Base-by-base conservation (phyloP, 2,329 filamentous ascomycete species). In the Claviceps humidiphila region DNA sequence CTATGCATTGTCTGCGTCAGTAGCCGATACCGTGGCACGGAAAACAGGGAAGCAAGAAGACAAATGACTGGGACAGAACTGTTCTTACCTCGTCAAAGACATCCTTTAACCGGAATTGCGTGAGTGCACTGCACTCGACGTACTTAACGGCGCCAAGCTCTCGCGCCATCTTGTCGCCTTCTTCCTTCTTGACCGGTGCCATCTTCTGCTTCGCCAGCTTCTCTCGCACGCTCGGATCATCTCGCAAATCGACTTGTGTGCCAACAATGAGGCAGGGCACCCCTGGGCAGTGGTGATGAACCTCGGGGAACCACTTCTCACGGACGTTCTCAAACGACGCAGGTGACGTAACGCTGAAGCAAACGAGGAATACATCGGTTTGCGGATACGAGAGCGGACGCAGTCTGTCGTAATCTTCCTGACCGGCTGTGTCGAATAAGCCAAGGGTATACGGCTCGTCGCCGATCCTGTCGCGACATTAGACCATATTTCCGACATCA, bases 321-420 rank as follows among this genome's bases (percentile, higher is more conserved):
- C 90, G 84, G 50, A 97, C 93, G 85, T 98, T 98, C 70, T 98
- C 93, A 70, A 98, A 98, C 7, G 90, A 96, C 42, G 93, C 90
- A 42, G 91, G 93, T 46, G 91, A 96, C 53, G 90, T 96, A 65
- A 98, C 90, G 66, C 89, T 95, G 72, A 97, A 98, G 77, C 93
- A 98, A 62, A 98, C 90, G 55, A 98, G 85, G 75, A 98, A 97
- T 59, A 97, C 93, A 66, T 97, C 93, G 62, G 93, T 97, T 74
- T 97, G 93, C 1, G 93, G 93, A 69, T 98, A 98, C 57, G 93
- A 97, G 55, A 97, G 81, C 47, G 93, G 93, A 65, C 93, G 87
- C 58, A 98, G 82, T 63, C 93, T 86, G 71, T 98, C 93, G 74
- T 97, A 97, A 83, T 98, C 91, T 78, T 98, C 93, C 75, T 98